Evolutionary conservation across 1,284 basidiomycete genomes (phyloP).

Genomic region (Sporisorium graminicola): DNA sequence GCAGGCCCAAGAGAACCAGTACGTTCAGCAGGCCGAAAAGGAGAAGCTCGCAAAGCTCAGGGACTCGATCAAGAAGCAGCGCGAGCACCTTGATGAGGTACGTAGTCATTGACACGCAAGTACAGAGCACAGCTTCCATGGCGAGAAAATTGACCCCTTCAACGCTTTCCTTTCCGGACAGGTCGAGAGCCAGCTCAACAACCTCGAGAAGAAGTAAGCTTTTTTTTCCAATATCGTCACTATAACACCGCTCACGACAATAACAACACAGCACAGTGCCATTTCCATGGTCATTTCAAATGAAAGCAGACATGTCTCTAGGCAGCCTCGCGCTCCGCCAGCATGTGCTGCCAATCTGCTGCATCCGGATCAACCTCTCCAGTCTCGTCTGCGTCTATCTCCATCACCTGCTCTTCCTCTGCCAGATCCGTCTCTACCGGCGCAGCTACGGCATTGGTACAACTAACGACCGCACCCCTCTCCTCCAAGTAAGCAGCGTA

Average conservation of each 20-base stretch:
- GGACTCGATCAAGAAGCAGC: constrained; percentile 59
- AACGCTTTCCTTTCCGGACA: constrained; percentile 1
- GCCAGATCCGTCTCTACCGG: constrained; percentile 6
- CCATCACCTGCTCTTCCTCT: constrained; percentile 16
- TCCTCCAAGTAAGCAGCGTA: constrained; percentile 44
- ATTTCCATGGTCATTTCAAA: constrained; percentile 13
- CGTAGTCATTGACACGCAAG: constrained; percentile 16
- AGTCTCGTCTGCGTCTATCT: constrained; percentile 18
- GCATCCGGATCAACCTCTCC: constrained; percentile 22
- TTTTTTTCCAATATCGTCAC: too few relatives aligned
- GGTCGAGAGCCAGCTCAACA: constrained; percentile 55
- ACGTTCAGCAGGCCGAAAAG: constrained; percentile 61
- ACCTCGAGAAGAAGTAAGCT: constrained; percentile 55
- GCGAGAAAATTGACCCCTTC: not conserved
- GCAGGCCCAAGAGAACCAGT: constrained; percentile 59
- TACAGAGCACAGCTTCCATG: not conserved
- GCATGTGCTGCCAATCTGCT: constrained; percentile 33
- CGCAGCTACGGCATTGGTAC: not conserved
- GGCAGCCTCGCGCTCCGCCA: constrained; percentile 35
- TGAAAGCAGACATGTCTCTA: constrained; percentile 3
- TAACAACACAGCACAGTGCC: not conserved
- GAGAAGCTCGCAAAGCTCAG: constrained; percentile 62
- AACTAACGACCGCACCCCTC: constrained; percentile 14
- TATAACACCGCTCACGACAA: constrained; percentile 17
- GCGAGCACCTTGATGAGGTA: constrained; percentile 59